These are phyloP conservation scores for Aspergillus bertholletiae DNA, from an alignment of 495 filamentous ascomycete species.

Conservation along the genomic window DNA sequence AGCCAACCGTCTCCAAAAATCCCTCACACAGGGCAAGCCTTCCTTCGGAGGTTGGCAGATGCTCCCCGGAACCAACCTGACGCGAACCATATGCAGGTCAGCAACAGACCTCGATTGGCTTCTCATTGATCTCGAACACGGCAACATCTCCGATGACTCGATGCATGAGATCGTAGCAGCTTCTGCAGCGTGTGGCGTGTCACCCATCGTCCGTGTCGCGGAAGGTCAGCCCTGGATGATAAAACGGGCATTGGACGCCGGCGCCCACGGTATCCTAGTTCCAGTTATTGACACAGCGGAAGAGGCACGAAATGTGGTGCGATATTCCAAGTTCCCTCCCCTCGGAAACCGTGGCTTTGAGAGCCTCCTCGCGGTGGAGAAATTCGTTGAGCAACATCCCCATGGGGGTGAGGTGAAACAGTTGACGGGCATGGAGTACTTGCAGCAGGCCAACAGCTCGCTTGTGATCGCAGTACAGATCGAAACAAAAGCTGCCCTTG, in stretches of 20 bases:
- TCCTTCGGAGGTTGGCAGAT: slow-evolving; percentile 3
- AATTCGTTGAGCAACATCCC: slow-evolving; percentile 3
- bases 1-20: slow-evolving; percentile 2
- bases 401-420: not conserved
- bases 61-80: slow-evolving; percentile 2
- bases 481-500: slow-evolving; percentile 71
- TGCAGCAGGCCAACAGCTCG: slow-evolving; percentile 68
- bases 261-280: slow-evolving; percentile 57
- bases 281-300: slow-evolving; percentile 34
- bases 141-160: slow-evolving; percentile 45
- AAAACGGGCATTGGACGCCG: slow-evolving; percentile 68
- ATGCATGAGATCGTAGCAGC: slow-evolving; percentile 84
- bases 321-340: slow-evolving; percentile 64
- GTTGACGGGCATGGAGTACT: slow-evolving; percentile 39
- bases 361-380: not conserved
- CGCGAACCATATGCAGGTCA: not conserved
- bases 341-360: slow-evolving; percentile 52
- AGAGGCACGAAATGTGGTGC: slow-evolving; percentile 59
- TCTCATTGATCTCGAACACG: slow-evolving; percentile 23
- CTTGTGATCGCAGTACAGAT: slow-evolving; percentile 79
- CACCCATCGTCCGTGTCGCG: slow-evolving; percentile 64
- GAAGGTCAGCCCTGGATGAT: slow-evolving; percentile 71
- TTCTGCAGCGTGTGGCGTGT: slow-evolving; percentile 60
- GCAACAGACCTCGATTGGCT: not conserved
- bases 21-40: not conserved